Conservation (phyloP, 148 eudicot genomes). For the Heliamphora exappendiculata region DNA sequence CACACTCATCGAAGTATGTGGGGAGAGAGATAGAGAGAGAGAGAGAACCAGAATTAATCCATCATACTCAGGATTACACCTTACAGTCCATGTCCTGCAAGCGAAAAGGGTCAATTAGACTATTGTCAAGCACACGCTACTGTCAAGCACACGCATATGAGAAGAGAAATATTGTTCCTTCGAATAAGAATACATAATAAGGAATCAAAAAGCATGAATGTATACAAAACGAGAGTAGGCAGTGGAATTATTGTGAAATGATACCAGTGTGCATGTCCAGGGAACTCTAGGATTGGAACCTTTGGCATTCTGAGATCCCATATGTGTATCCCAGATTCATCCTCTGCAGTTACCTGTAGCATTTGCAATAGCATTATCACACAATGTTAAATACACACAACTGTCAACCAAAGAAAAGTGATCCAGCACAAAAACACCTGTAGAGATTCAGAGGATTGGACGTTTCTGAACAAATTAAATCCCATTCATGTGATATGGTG, state of each 20-base stretch:
- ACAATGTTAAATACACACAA: not conserved
- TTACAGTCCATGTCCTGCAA: slow-evolving; percentile 92
- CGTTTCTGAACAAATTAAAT: not conserved
- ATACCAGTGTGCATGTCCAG: slow-evolving; percentile 99
- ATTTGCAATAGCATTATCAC: slow-evolving; percentile 12
- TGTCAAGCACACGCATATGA: not conserved
- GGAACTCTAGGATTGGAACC: slow-evolving; percentile 71
- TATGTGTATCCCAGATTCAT: slow-evolving; percentile 91
- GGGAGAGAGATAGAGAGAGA: slow-evolving; percentile 33
- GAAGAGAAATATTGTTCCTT: not conserved
- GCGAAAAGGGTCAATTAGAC: slow-evolving; percentile 13
- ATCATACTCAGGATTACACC: slow-evolving; percentile 82
- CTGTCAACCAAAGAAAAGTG: not conserved
- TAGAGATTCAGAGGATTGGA: not conserved
- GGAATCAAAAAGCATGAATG: not conserved
- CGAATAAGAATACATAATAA: not conserved
- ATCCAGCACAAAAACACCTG: not conserved
- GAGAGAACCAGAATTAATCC: slow-evolving; percentile 72
- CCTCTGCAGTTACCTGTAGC: slow-evolving; percentile 89
- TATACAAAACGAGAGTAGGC: not conserved
- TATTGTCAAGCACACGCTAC: not conserved
- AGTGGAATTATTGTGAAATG: slow-evolving; percentile 6
- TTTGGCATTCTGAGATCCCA: slow-evolving; percentile 95
- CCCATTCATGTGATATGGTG: not conserved
- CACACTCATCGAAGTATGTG: too few relatives aligned